Conservation (phyloP, 192 early-diverging fungal species). For the Dimargaris verticillata region DNA sequence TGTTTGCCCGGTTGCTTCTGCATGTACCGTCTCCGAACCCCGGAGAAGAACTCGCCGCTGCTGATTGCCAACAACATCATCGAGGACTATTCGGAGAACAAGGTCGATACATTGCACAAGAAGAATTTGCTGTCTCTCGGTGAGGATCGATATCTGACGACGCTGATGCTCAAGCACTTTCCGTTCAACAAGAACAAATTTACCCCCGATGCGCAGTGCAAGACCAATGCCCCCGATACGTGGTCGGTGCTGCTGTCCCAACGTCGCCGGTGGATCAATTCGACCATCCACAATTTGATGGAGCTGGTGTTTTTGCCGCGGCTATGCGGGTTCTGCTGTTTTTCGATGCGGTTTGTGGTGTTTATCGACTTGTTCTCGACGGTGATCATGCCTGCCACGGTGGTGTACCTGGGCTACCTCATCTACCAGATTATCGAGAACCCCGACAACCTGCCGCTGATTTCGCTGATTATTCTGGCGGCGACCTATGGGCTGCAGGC, state of each 20-base stretch:
- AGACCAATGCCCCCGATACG: slow-evolving; percentile 84
- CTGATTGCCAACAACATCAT: slow-evolving; percentile 80
- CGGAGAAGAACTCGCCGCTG: slow-evolving; percentile 77
- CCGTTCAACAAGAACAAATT: slow-evolving; percentile 91
- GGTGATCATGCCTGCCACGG: slow-evolving; percentile 77
- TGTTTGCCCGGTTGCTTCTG: slow-evolving; percentile 98
- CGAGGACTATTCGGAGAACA: slow-evolving; percentile 83
- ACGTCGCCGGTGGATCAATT: slow-evolving; percentile 99
- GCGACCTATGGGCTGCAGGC: slow-evolving; percentile 83
- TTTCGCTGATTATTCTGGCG: slow-evolving; percentile 71
- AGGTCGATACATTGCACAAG: slow-evolving; percentile 92
- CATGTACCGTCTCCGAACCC: slow-evolving; percentile 92
- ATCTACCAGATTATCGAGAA: slow-evolving; percentile 44
- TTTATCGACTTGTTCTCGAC: slow-evolving; percentile 89
- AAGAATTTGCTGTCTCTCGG: slow-evolving; percentile 97
- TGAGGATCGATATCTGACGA: slow-evolving; percentile 97
- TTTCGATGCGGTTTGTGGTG: slow-evolving; percentile 93
- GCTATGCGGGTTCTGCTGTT: slow-evolving; percentile 93
- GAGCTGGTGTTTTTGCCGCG: slow-evolving; percentile 86
- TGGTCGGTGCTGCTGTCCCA: slow-evolving; percentile 90
- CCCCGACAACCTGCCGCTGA: slow-evolving; percentile 45
- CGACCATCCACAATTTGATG: slow-evolving; percentile 95
- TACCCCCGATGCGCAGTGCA: slow-evolving; percentile 79
- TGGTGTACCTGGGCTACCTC: slow-evolving; percentile 76
- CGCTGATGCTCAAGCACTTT: slow-evolving; percentile 91